Base-by-base conservation (phyloP, 2,329 filamentous ascomycete genomes). In the Decorospora gaudefroyi region DNA sequence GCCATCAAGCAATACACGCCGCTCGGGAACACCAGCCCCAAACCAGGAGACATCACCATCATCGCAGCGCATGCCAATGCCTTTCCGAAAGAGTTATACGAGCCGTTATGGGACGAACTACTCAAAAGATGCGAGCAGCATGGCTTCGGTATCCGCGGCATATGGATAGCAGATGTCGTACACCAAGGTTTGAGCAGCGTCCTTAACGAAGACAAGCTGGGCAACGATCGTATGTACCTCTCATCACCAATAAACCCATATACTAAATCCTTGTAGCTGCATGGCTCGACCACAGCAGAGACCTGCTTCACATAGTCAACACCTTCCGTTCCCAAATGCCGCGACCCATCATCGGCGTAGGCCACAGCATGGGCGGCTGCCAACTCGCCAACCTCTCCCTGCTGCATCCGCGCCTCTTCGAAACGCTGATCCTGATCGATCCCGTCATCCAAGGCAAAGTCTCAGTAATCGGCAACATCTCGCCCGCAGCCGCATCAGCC, bases 21-120 rank as follows among this genome's bases (percentile, higher is more conserved):
- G 1, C 75, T 82, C 42, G 80, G 85, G 62, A 90, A 91, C 59
- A 78, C 76, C 0, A 70, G 74, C 16, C 86, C 89, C 0, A 77
- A 82, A 51, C 80, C 83, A 1, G 88, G 88, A 22, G 88, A 93
- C 69, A 75, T 96, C 6, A 96, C 90, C 13, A 84, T 97, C 46
- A 83, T 97, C 42, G 90, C 81, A 8, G 86, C 86, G 4, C 91
- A 96, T 72, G 92, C 90, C 35, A 96, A 96, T 74, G 92, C 86
- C 8, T 96, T 96, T 57, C 87, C 89, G 8, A 97, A 96, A 87
- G 92, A 97, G 76, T 72, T 96, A 2, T 96, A 96, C 65, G 91
- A 96, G 62, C 88, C 92, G 0, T 75, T 96, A 0, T 96, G 90
- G 87, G 88, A 92, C 46, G 89, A 96, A 37, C 75, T 96, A 1